These are phyloP conservation scores for Hexamita inflata DNA, from an alignment of 208 protist species.

Conservation along the genomic window DNA sequence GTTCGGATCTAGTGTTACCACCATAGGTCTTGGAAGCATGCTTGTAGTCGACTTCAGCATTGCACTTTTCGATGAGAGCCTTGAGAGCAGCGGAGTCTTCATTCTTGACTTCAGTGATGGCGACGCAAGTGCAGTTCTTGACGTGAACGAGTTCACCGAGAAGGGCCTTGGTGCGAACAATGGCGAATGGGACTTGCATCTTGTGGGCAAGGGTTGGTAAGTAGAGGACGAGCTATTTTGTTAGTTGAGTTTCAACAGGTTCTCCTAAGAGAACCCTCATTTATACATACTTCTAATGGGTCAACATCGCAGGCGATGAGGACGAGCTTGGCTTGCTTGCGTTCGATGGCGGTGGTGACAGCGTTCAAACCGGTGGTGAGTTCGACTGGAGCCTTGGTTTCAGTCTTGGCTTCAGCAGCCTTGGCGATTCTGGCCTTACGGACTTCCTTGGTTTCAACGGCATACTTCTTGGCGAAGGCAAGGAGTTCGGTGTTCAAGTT, in stretches of 20 bases:
- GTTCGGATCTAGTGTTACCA: background rate
- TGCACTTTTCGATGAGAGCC: conserved; percentile 55
- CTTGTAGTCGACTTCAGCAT: conserved; percentile 34
- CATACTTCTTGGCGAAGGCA: conserved; percentile 63
- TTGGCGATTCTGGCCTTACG: conserved; percentile 77
- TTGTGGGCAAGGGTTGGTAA: conserved; percentile 92
- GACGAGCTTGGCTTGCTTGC: conserved; percentile 92
- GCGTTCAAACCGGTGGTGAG: conserved; percentile 82
- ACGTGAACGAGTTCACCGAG: conserved; percentile 82
- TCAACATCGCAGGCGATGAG: conserved; percentile 98
- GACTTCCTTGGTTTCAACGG: conserved; percentile 57
- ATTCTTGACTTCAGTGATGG: conserved; percentile 74
- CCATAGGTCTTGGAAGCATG: conserved; percentile 27
- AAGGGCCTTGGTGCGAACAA: conserved; percentile 94
- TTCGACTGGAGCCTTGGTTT: conserved; percentile 40
- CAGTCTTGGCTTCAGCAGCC: conserved; percentile 71
- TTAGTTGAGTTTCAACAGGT: background rate
- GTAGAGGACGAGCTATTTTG: conserved; percentile 76
- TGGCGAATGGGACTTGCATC: conserved; percentile 94
- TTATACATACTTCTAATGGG: conserved; percentile 73
- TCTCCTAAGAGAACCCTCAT: background rate
- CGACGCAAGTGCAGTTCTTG: conserved; percentile 82
- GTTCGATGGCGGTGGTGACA: conserved; percentile 85
- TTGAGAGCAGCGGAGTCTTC: conserved; percentile 72
- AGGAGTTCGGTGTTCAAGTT: conserved; percentile 53